Evolutionary conservation across 306 rosid species (phyloP).

Genomic region (Glycine latifolia): DNA sequence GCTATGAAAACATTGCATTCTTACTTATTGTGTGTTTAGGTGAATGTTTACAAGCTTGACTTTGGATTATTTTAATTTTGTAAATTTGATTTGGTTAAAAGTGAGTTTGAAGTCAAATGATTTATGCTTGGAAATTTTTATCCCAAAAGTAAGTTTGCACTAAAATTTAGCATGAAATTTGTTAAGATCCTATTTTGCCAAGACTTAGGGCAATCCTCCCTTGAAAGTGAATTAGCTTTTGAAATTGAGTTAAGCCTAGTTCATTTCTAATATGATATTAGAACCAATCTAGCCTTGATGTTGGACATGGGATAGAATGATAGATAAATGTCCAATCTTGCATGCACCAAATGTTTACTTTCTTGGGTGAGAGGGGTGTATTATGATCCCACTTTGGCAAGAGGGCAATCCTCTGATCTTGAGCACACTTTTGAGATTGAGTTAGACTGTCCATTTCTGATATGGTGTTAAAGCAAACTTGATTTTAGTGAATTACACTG

Average conservation of each 20-base stretch:
- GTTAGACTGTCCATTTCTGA: background rate
- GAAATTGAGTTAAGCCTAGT: background rate
- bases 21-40: background rate
- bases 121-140: background rate
- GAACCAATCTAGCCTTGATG: background rate
- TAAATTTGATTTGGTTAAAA: background rate
- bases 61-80: background rate
- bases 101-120: background rate
- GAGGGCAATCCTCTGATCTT: background rate
- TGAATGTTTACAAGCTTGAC: background rate
- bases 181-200: background rate
- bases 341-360: background rate
- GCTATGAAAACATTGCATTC: constrained; percentile 2
- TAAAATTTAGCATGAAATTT: background rate
- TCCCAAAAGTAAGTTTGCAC: background rate
- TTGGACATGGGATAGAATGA: background rate
- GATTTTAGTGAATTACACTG: no score
- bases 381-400: background rate
- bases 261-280: background rate
- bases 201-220: constrained; percentile 2
- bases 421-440: background rate
- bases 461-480: background rate
- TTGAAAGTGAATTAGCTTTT: background rate
- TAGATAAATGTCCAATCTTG: background rate
- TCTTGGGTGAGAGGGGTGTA: background rate